Base-by-base conservation (phyloP, 495 filamentous ascomycete species). In the Aspergillus bertholletiae region DNA sequence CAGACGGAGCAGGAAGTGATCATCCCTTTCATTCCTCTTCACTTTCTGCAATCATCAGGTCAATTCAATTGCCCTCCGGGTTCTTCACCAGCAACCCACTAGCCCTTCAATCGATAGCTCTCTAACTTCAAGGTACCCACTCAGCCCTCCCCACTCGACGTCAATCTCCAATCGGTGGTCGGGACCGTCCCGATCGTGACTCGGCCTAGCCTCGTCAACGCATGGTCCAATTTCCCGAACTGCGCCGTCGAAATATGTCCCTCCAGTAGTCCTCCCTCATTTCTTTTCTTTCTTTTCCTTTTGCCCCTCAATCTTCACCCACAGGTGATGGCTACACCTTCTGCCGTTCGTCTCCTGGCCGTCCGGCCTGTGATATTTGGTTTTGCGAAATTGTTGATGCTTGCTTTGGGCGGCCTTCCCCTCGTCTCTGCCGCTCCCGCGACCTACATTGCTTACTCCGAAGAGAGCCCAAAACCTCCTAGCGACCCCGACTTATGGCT, bases 401-500 rank as follows among this genome's bases (percentile, higher is more conserved):
- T 82, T 26, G 46, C 66, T 7, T 51, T 80, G 43, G 66, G 64
- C 7, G 75, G 80, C 39, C 51, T 80, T 20, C 76, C 79, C 22
- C 59, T 75, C 37, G 61, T 77, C 18, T 57, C 70, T 41, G 78
- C 76, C 44, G 71, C 76, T 47, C 73, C 73, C 18, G 51, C 65
- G 56, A 72, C 48, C 53, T 54, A 47, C 57, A 30, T 69, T 74
- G 15, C 46, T 50, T 45, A 52, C 21, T 46, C 57, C 35, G 65
- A 70, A 28, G 24, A 51, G 7, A 54, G 67, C 40, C 51, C 67
- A 3, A 77, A 78, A 61, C 64, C 78, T 28, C 60, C 77, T 1
- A 65, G 72, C 21, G 81, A 84, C 58, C 80, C 84, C 2, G 74
- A 79, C 28, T 66, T 90, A 67, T 92, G 87, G 86, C 72, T 86